A percentile compares a stretch with the other conserved stretches of the same genome.
phyloP scores from a whole-genome alignment of 2,329 filamentous ascomycete genomes.

The Fusarium algeriense region DNA sequence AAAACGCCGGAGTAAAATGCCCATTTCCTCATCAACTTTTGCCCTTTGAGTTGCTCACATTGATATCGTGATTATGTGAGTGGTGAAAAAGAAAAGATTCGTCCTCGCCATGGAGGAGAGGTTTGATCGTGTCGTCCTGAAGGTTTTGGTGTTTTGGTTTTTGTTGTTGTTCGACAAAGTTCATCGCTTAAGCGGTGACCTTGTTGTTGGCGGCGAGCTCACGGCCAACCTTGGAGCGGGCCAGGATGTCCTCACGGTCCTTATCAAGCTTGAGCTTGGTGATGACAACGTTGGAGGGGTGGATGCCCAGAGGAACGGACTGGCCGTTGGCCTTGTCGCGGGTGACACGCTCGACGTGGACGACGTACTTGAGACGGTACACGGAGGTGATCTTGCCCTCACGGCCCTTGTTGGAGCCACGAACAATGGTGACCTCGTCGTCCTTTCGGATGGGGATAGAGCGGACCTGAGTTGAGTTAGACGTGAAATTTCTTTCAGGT shows the following conservation, averaged over 20 bases:
- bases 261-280: conserved; percentile 99
- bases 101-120: conserved; percentile 40
- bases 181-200: conserved; percentile 65
- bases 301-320: conserved; percentile 92
- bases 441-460: conserved; percentile 98
- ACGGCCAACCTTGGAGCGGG: conserved; percentile 84
- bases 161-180: conserved; percentile 40
- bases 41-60: conserved; percentile 38
- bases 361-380: conserved; percentile 97
- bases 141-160: conserved; percentile 17
- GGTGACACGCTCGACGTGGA: conserved; percentile 96
- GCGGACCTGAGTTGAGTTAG: conserved; percentile 75
- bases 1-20: conserved; percentile 57
- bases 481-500: neutral
- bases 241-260: conserved; percentile 89
- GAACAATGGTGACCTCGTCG: conserved; percentile 92
- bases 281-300: conserved; percentile 97
- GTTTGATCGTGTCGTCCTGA: conserved; percentile 39
- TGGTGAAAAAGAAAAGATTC: conserved; percentile 37
- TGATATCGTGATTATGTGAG: conserved; percentile 27
- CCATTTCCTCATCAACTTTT: conserved; percentile 52
- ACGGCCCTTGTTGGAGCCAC: conserved; percentile 95
- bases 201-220: conserved; percentile 81
- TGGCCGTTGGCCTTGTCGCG: conserved; percentile 98
- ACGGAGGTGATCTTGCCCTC: conserved; percentile 98